phyloP scores from a whole-genome alignment of 805 yeast species.

The Cyberlindnera japonica region DNA sequence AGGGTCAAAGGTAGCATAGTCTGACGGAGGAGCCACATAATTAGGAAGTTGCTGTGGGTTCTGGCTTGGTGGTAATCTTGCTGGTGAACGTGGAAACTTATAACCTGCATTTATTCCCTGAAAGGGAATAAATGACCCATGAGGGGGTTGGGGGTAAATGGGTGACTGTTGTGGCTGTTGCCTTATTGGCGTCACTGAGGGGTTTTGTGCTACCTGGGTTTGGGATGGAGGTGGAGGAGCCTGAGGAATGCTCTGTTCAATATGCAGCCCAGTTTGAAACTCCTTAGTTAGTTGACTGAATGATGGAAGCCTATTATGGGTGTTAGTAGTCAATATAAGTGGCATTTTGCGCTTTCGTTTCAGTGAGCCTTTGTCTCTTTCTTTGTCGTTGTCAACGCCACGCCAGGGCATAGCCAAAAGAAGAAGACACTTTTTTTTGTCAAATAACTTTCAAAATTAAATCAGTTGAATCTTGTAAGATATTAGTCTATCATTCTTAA shows the following conservation, averaged over 20 bases:
- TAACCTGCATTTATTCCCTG: neutral
- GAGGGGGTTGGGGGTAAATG: neutral
- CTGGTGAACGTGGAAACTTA: neutral
- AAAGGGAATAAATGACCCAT: neutral
- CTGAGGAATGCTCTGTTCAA: slow-evolving; percentile 6
- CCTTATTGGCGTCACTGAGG: no score
- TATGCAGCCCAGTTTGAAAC: slow-evolving; percentile 8
- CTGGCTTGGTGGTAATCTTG: neutral
- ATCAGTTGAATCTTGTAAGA: no score
- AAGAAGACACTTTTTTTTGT: no score
- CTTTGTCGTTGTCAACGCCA: no score
- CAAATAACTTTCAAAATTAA: no score
- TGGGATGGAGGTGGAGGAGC: slow-evolving; percentile 2
- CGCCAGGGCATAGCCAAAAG: no score
- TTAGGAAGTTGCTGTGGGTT: neutral
- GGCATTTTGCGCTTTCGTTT: neutral
- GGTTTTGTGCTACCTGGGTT: neutral
- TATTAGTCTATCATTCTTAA: no score
- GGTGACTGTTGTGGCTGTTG: neutral
- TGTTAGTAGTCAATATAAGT: slow-evolving; percentile 14
- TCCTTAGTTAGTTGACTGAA: slow-evolving; percentile 23
- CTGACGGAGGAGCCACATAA: neutral
- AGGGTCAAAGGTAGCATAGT: neutral
- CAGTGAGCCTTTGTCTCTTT: no score
- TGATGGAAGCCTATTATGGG: slow-evolving; percentile 23